phyloP scores from a whole-genome alignment of 768 basidiomycete species.

The Paxillus involutus region DNA sequence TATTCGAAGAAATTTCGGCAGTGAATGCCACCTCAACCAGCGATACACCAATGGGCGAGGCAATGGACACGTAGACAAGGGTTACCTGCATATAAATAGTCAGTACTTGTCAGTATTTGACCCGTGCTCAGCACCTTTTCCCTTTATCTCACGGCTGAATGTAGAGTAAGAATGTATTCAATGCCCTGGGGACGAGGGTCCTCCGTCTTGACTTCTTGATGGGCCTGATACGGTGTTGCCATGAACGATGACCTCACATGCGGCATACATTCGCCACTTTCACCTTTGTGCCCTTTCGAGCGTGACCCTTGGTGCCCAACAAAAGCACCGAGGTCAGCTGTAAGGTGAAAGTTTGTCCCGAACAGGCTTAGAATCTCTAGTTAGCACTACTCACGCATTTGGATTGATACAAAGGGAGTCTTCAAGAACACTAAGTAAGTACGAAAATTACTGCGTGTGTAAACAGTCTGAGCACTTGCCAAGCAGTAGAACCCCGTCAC shows the following conservation, averaged over 20 bases:
- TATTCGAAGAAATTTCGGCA: constrained; percentile 68
- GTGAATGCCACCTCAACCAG: constrained; percentile 25
- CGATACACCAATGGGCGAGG: constrained; percentile 31
- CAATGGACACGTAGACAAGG: constrained; percentile 34
- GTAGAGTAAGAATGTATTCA: background rate
- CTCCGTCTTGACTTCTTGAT: background rate
- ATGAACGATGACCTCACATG: background rate
- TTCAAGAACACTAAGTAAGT: too few relatives aligned
- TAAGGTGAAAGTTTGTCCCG: too few relatives aligned
- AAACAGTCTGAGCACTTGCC: too few relatives aligned
- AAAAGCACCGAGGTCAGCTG: background rate
- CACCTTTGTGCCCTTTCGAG: background rate
- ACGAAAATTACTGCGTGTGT: too few relatives aligned
- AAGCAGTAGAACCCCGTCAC: too few relatives aligned
- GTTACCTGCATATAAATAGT: background rate
- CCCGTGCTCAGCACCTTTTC: background rate
- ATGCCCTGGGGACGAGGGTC: too few relatives aligned
- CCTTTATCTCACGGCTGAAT: background rate
- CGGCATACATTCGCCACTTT: too few relatives aligned
- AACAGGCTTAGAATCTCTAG: too few relatives aligned
- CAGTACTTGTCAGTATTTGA: background rate
- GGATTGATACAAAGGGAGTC: too few relatives aligned
- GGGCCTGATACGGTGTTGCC: background rate
- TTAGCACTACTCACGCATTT: too few relatives aligned
- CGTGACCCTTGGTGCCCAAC: background rate